These are phyloP conservation scores for Delonix regia DNA, from an alignment of 306 rosid genomes.

Conservation along the genomic window DNA sequence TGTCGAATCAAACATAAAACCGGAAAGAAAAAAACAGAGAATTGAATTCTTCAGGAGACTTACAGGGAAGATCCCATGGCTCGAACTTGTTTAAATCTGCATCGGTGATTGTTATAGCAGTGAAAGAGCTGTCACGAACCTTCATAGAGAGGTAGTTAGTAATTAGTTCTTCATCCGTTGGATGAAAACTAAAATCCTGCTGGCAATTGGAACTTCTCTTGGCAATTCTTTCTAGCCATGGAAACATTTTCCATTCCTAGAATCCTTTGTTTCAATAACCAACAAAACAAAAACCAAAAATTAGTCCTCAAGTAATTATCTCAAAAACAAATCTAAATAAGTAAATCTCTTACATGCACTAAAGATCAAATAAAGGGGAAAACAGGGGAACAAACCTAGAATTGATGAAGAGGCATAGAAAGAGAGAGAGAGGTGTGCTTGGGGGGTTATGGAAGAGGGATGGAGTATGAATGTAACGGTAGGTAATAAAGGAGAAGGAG, in stretches of 20 bases:
- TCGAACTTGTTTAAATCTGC: conserved; percentile 65
- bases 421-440: too few relatives aligned
- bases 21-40: not conserved
- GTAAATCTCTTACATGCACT: too few relatives aligned
- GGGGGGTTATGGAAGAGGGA: too few relatives aligned
- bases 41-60: not conserved
- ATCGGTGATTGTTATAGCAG: conserved; percentile 47
- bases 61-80: conserved; percentile 80
- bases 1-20: not conserved
- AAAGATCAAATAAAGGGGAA: too few relatives aligned
- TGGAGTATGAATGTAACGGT: too few relatives aligned
- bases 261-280: not conserved
- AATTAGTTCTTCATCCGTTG: conserved; percentile 68
- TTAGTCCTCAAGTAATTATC: too few relatives aligned
- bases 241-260: conserved; percentile 46
- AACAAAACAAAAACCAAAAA: not conserved
- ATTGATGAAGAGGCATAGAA: too few relatives aligned
- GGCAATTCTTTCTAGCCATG: conserved; percentile 21
- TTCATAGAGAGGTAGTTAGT: conserved; percentile 55
- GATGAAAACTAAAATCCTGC: conserved; percentile 78
- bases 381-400: too few relatives aligned
- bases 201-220: conserved; percentile 51
- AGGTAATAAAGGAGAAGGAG: too few relatives aligned
- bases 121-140: conserved; percentile 47
- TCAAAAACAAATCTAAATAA: too few relatives aligned